Conservation (phyloP, 2,329 filamentous ascomycete species). For the Exutisphaerella laricina region DNA sequence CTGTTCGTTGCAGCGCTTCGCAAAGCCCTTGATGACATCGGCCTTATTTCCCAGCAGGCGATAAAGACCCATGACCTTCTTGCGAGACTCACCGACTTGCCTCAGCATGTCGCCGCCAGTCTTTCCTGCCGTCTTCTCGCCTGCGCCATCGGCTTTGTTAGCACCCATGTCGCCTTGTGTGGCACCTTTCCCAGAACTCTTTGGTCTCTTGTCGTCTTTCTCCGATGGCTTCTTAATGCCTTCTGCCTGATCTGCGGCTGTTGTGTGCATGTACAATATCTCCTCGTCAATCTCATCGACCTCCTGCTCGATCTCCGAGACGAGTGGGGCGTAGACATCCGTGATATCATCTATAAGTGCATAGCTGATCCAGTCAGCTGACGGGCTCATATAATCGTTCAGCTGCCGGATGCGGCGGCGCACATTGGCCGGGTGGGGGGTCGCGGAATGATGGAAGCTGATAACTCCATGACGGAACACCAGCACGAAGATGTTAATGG, state of each 20-base stretch:
- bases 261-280: constrained; percentile 74
- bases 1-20: constrained; percentile 95
- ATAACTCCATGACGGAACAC: constrained; percentile 94
- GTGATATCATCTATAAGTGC: constrained; percentile 98
- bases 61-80: constrained; percentile 96
- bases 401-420: constrained; percentile 87
- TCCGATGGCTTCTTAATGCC: constrained; percentile 29
- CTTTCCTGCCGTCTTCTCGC: constrained; percentile 39
- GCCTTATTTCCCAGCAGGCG: constrained; percentile 92
- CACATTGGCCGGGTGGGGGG: constrained; percentile 92
- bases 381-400: constrained; percentile 86
- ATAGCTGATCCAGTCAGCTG: constrained; percentile 97
- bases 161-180: constrained; percentile 26
- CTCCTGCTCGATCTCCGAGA: constrained; percentile 89
- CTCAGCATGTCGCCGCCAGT: constrained; percentile 76
- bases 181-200: constrained; percentile 23
- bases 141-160: constrained; percentile 26
- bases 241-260: constrained; percentile 33
- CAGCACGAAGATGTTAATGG: constrained; percentile 95
- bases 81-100: constrained; percentile 86
- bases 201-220: constrained; percentile 18
- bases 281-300: constrained; percentile 95
- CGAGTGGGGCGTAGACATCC: constrained; percentile 87
- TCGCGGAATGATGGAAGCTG: constrained; percentile 95
- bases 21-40: constrained; percentile 98